Evolutionary conservation across 345 rosid genomes (phyloP).

Genomic region (Eucalyptus erythrocorys): DNA sequence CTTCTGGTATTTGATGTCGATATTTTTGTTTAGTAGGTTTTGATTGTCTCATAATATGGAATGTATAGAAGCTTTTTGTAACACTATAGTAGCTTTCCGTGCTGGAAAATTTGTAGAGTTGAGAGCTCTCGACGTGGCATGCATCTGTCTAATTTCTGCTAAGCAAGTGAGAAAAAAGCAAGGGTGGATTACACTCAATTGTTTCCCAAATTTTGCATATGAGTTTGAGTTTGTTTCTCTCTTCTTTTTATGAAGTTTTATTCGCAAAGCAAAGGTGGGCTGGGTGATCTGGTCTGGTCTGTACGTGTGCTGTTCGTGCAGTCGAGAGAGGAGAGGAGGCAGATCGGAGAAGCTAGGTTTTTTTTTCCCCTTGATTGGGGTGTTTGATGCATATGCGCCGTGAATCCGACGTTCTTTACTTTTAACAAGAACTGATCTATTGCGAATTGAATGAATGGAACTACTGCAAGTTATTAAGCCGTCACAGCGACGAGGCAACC

Average conservation of each 20-base stretch:
- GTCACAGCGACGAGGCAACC: background rate
- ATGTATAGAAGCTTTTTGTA: background rate
- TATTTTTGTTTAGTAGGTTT: background rate
- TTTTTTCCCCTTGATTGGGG: background rate
- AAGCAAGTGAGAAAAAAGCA: background rate
- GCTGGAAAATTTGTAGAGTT: background rate
- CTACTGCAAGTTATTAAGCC: background rate
- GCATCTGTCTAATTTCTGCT: background rate
- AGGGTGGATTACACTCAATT: background rate
- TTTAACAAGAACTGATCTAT: background rate
- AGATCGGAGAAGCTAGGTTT: background rate
- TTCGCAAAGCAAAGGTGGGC: background rate
- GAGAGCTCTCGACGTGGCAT: background rate
- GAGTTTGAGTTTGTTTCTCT: background rate
- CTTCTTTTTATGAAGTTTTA: background rate
- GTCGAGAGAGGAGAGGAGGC: background rate
- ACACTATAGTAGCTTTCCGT: background rate
- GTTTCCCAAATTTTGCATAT: background rate
- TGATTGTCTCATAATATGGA: background rate
- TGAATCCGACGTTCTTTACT: background rate
- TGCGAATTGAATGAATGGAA: background rate
- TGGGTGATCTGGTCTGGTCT: background rate
- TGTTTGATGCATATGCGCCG: background rate
- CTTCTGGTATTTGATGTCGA: background rate
- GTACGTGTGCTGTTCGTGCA: background rate